Percentiles rank a stretch among this genome's conserved stretches.
Evolutionary conservation across 257 asterid genomes (phyloP).

Genomic region (Solanum dulcamara): DNA sequence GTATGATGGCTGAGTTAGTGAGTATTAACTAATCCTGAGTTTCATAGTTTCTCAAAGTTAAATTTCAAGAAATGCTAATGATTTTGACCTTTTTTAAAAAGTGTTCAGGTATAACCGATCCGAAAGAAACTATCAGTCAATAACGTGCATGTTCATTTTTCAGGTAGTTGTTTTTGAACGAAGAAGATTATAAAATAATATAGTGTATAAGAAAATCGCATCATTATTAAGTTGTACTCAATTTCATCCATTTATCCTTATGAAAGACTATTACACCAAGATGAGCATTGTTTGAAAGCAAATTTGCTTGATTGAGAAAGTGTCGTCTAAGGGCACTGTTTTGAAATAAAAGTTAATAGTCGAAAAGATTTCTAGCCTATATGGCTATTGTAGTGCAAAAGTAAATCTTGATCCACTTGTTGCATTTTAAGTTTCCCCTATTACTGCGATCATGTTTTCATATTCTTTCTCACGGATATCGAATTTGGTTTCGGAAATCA

Average conservation of each 20-base stretch:
- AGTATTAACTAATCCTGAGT: not conserved
- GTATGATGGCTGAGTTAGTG: not conserved
- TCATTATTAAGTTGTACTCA: not conserved
- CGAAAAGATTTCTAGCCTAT: not conserved
- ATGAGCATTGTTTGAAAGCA: not conserved
- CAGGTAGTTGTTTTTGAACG: not conserved
- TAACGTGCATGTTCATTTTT: no score
- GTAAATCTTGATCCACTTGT: not conserved
- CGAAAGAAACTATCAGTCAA: not conserved
- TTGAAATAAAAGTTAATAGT: no score
- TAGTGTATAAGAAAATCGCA: not conserved
- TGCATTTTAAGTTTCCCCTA: not conserved
- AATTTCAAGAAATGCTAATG: not conserved
- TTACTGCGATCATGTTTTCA: not conserved
- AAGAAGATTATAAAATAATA: no score
- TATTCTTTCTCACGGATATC: not conserved
- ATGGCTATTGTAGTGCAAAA: not conserved
- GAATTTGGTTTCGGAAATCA: no score
- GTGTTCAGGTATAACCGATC: not conserved
- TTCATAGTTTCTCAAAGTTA: not conserved
- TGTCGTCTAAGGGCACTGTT: no score
- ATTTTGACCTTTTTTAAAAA: not conserved
- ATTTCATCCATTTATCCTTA: not conserved
- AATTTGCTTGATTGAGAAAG: no score
- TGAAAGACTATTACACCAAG: not conserved